Evolutionary conservation across 1,139 yeast species (phyloP).

Genomic region (Candida anutae): DNA sequence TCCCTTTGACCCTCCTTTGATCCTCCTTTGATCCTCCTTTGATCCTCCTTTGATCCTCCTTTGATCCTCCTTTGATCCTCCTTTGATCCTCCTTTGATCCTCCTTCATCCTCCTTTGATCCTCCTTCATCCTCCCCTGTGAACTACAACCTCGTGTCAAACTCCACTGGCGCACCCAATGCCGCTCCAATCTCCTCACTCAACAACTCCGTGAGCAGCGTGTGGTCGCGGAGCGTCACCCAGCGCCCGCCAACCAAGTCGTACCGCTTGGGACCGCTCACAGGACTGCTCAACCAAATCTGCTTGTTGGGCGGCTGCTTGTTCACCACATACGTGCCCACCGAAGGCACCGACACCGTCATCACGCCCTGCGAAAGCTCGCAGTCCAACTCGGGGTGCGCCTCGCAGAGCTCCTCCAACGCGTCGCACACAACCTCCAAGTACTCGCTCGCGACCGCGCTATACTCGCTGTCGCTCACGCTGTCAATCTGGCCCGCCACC

Average conservation of each 20-base stretch:
- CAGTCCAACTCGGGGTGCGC: slow-evolving; percentile 56
- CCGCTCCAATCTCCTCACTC: slow-evolving; percentile 38
- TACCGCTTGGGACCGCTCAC: slow-evolving; percentile 80
- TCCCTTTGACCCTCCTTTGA: too few relatives aligned
- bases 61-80: too few relatives aligned
- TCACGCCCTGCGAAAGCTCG: slow-evolving; percentile 80
- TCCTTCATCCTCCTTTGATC: too few relatives aligned
- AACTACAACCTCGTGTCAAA: too few relatives aligned
- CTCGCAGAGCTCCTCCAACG: slow-evolving; percentile 58
- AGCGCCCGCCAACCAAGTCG: slow-evolving; percentile 48
- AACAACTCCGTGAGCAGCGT: slow-evolving; percentile 40
- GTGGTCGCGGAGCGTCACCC: slow-evolving; percentile 59
- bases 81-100: too few relatives aligned
- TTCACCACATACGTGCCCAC: slow-evolving; percentile 81
- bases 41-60: too few relatives aligned
- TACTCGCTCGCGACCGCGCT: slow-evolving; percentile 53
- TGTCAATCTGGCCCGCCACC: slow-evolving; percentile 43
- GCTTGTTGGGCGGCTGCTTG: slow-evolving; percentile 91
- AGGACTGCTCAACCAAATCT: slow-evolving; percentile 89
- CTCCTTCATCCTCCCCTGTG: too few relatives aligned
- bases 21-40: too few relatives aligned
- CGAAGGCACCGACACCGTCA: slow-evolving; percentile 59
- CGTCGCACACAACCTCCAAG: slow-evolving; percentile 55
- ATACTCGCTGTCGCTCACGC: slow-evolving; percentile 43
- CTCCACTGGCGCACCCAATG: slow-evolving; percentile 22